A percentile compares a stretch with the other conserved stretches of the same genome.
Evolutionary conservation across 768 basidiomycete species (phyloP).

Genomic region (Boletus sp.): DNA sequence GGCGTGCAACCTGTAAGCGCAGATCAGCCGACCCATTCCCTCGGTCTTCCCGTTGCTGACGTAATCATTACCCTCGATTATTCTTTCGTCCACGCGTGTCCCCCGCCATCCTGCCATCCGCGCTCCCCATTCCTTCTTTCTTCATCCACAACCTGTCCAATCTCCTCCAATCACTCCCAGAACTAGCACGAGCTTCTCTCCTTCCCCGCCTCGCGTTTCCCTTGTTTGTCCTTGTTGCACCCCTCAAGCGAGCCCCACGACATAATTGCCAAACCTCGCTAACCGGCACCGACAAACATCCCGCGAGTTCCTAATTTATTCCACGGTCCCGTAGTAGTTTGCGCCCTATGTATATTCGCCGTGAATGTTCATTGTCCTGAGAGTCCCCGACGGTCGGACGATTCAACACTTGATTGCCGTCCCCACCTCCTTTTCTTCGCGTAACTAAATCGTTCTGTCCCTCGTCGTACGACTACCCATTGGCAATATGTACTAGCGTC

Average conservation of each 20-base stretch:
- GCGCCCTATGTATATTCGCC: conserved; percentile 3
- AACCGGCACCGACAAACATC: conserved; percentile 6
- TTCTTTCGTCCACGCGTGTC: background rate
- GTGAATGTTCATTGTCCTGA: conserved; percentile 7
- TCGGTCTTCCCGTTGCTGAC: conserved; percentile 13
- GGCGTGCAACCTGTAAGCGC: conserved; percentile 12
- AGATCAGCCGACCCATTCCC: conserved; percentile 18
- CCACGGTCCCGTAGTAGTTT: background rate
- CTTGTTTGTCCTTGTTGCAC: no score
- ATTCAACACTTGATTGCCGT: background rate
- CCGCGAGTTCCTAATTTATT: background rate
- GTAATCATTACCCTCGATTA: conserved; percentile 11
- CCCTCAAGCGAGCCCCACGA: background rate
- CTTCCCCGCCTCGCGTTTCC: no score
- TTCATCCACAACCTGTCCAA: background rate
- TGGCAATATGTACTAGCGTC: background rate
- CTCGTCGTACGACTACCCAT: no score
- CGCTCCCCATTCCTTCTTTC: background rate
- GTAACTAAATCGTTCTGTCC: no score
- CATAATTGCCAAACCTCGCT: background rate
- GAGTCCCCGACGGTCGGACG: background rate
- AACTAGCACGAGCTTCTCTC: background rate
- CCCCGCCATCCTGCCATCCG: background rate
- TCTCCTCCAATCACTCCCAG: background rate
- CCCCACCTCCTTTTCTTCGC: background rate